These are phyloP conservation scores for Catenaria anguillulae DNA, from an alignment of 371 early-diverging fungal species.

Conservation along the genomic window DNA sequence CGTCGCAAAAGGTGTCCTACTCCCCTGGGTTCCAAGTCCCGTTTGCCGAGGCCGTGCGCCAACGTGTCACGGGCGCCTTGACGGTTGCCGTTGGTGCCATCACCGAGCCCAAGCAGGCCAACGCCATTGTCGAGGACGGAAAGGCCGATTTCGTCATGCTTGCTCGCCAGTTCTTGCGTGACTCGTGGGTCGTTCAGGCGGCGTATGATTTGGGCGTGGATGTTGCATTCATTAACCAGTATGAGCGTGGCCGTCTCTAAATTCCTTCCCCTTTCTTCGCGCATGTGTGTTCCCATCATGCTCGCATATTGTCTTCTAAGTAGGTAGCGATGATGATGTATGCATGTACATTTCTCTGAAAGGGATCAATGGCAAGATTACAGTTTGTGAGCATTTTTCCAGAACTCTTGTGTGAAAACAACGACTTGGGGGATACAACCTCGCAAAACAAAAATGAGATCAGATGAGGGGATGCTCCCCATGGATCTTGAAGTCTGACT, in stretches of 20 bases:
- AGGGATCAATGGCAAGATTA: too few relatives aligned
- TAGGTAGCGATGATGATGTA: too few relatives aligned
- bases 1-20: slow-evolving; percentile 31
- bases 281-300: too few relatives aligned
- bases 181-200: slow-evolving; percentile 38
- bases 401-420: too few relatives aligned
- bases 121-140: slow-evolving; percentile 42
- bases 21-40: slow-evolving; percentile 55
- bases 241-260: slow-evolving; percentile 17
- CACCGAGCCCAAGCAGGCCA: slow-evolving; percentile 43
- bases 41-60: slow-evolving; percentile 40
- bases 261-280: too few relatives aligned
- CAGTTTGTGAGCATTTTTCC: too few relatives aligned
- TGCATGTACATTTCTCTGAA: too few relatives aligned
- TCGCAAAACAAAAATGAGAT: too few relatives aligned
- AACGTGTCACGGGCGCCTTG: slow-evolving; percentile 34
- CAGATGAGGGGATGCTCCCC: too few relatives aligned
- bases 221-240: slow-evolving; percentile 48
- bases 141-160: slow-evolving; percentile 59
- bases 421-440: too few relatives aligned
- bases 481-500: too few relatives aligned
- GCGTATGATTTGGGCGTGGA: slow-evolving; percentile 45
- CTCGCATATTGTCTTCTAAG: too few relatives aligned
- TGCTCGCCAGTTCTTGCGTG: slow-evolving; percentile 57
- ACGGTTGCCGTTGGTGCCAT: slow-evolving; percentile 65